These are phyloP conservation scores for Ceriops zippeliana DNA, from an alignment of 345 rosid genomes.

Conservation along the genomic window DNA sequence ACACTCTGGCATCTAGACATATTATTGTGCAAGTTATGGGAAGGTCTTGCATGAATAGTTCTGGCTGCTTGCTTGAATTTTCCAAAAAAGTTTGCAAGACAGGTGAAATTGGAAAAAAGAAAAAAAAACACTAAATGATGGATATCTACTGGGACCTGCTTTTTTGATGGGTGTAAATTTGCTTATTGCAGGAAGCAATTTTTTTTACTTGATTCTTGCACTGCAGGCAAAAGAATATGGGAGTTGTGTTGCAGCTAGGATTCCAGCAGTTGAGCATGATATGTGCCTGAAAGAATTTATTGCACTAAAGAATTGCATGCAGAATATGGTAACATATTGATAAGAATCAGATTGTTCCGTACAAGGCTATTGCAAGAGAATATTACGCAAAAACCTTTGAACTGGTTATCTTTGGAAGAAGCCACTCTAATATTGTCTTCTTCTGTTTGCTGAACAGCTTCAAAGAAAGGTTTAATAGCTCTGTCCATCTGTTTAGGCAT, in stretches of 20 bases:
- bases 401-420: background rate
- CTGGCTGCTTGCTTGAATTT: background rate
- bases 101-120: background rate
- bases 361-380: background rate
- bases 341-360: slow-evolving; percentile 1
- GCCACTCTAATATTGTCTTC: slow-evolving; percentile 17
- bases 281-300: slow-evolving; percentile 94
- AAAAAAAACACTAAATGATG: too few relatives aligned
- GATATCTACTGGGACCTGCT: background rate
- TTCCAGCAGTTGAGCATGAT: slow-evolving; percentile 75
- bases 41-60: background rate
- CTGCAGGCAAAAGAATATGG: slow-evolving; percentile 88
- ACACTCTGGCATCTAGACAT: background rate
- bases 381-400: background rate
- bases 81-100: background rate
- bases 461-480: slow-evolving; percentile 43
- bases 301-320: slow-evolving; percentile 79
- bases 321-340: slow-evolving; percentile 57
- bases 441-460: slow-evolving; percentile 40
- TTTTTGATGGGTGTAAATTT: slow-evolving; percentile 5
- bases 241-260: slow-evolving; percentile 78
- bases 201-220: slow-evolving; percentile 12
- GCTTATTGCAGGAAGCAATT: slow-evolving; percentile 3
- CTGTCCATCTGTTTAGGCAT: slow-evolving; percentile 3
- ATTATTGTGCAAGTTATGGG: background rate